These are phyloP conservation scores for Pyrenula massariospora DNA, from an alignment of 495 filamentous ascomycete species.

Conservation along the genomic window DNA sequence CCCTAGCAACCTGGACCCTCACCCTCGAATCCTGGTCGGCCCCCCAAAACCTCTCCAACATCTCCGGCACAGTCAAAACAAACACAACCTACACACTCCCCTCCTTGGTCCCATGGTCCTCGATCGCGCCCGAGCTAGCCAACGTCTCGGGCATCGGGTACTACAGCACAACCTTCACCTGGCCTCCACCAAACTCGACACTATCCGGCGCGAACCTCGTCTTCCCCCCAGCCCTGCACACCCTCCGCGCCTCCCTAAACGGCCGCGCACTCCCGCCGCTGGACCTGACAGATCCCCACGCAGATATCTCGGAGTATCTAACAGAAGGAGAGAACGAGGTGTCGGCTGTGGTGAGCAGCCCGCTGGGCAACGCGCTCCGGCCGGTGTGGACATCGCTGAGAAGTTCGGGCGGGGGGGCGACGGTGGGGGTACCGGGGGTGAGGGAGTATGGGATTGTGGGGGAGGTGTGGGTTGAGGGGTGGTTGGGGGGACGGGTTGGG, in stretches of 20 bases:
- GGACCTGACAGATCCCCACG: neutral
- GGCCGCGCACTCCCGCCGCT: neutral
- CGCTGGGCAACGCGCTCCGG: neutral
- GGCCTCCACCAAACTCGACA: slow-evolving; percentile 11
- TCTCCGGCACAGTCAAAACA: slow-evolving; percentile 11
- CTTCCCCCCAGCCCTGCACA: neutral
- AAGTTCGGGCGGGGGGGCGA: neutral
- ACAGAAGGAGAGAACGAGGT: neutral
- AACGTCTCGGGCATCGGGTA: slow-evolving; percentile 54
- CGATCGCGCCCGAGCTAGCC: slow-evolving; percentile 43
- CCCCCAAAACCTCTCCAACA: slow-evolving; percentile 17
- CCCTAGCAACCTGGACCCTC: slow-evolving; percentile 28
- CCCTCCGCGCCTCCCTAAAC: neutral
- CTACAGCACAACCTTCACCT: slow-evolving; percentile 30
- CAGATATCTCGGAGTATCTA: neutral
- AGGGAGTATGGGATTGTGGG: neutral
- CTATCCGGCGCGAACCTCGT: neutral
- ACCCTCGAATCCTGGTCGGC: slow-evolving; percentile 27
- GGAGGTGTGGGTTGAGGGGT: neutral
- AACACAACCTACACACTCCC: slow-evolving; percentile 20
- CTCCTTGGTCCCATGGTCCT: slow-evolving; percentile 23
- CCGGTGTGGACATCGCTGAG: neutral
- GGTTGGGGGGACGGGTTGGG: too few relatives aligned
- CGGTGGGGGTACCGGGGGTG: neutral
- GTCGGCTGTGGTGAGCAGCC: neutral